Conservation (phyloP, 108 stramenopile species). For the Cylindrotheca closterium region DNA sequence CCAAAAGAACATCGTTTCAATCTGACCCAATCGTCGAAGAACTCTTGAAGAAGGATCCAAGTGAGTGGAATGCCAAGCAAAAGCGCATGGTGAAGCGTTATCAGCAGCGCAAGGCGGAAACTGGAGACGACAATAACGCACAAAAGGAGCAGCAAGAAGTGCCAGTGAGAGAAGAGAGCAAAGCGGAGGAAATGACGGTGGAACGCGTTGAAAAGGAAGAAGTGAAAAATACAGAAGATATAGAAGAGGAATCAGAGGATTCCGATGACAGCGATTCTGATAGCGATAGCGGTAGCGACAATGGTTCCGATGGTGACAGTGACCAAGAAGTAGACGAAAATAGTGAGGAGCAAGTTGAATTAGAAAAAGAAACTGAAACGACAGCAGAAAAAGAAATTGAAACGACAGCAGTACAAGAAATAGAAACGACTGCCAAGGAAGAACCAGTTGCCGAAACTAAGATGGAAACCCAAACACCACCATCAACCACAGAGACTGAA, state of each 20-base stretch:
- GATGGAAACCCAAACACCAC: not conserved
- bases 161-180: no score
- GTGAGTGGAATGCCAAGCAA: constrained; percentile 76
- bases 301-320: constrained; percentile 2
- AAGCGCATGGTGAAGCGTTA: constrained; percentile 75
- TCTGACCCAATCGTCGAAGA: constrained; percentile 65
- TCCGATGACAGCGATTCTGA: constrained; percentile 15
- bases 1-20: constrained; percentile 14
- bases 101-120: constrained; percentile 33
- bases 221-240: not conserved
- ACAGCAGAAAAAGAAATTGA: constrained; percentile 1
- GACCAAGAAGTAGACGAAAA: not conserved
- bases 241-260: not conserved
- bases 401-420: not conserved
- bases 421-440: not conserved
- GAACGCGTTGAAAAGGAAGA: not conserved
- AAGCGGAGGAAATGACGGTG: not conserved
- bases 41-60: constrained; percentile 58
- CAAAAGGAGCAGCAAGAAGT: not conserved
- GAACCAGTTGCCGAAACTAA: constrained; percentile 1
- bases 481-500: not conserved
- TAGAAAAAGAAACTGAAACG: not conserved
- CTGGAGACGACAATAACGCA: not conserved
- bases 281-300: not conserved
- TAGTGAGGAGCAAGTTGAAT: no score